These are phyloP conservation scores for Cruciata laevipes DNA, from an alignment of 257 asterid species.

Conservation along the genomic window DNA sequence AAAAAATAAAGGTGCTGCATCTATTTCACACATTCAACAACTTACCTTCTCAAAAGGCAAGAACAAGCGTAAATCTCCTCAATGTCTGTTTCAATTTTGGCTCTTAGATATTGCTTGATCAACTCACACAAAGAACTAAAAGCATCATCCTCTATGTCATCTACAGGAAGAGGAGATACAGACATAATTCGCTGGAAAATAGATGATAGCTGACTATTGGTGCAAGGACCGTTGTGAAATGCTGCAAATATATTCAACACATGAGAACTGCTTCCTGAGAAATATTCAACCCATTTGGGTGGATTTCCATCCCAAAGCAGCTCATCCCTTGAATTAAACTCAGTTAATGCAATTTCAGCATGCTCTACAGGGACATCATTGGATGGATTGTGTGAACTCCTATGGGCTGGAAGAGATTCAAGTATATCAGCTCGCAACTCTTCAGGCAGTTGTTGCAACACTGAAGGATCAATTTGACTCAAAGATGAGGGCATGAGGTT, in stretches of 20 bases:
- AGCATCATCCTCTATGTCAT: conserved; percentile 35
- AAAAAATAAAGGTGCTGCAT: not conserved
- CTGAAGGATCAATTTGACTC: conserved; percentile 82
- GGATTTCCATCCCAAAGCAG: conserved; percentile 80
- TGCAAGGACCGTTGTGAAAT: conserved; percentile 33
- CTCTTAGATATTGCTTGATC: conserved; percentile 58
- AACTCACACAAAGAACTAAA: conserved; percentile 54
- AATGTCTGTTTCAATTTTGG: conserved; percentile 60
- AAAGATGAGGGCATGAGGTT: conserved; percentile 73
- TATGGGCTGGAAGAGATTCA: conserved; percentile 60
- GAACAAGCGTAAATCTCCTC: conserved; percentile 78
- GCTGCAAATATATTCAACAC: conserved; percentile 42
- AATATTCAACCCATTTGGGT: conserved; percentile 77
- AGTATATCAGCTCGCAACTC: conserved; percentile 74
- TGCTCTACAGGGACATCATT: conserved; percentile 30
- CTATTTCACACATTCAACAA: not conserved
- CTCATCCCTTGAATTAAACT: conserved; percentile 27
- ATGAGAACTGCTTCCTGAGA: conserved; percentile 39
- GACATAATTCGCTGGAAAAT: conserved; percentile 49
- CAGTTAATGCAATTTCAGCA: conserved; percentile 23
- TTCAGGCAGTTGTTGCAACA: conserved; percentile 76
- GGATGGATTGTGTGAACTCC: conserved; percentile 30
- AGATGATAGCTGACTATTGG: conserved; percentile 48
- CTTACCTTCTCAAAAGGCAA: conserved; percentile 65
- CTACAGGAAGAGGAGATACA: conserved; percentile 20